Conservation (phyloP, 2,329 filamentous ascomycete species). For the Mariannaea sp. region DNA sequence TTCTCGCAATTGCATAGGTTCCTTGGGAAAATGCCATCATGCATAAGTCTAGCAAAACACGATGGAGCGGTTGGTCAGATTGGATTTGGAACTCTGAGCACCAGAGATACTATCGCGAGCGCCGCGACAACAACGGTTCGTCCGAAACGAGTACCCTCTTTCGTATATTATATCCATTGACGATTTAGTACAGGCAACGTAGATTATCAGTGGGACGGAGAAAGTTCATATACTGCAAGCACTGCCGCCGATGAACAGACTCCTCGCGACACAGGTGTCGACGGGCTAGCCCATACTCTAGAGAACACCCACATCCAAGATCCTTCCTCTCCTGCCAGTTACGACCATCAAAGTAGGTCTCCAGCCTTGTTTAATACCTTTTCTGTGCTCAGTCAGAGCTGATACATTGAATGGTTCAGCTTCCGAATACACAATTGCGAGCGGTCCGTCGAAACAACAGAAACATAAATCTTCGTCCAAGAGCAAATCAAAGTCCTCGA, state of each 20-base stretch:
- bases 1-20: conserved; percentile 16
- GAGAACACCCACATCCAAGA: conserved; percentile 26
- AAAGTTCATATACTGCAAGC: conserved; percentile 17
- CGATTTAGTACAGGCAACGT: conserved; percentile 27
- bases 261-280: conserved; percentile 34
- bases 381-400: conserved; percentile 13
- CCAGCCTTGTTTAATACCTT: not conserved
- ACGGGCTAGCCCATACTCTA: conserved; percentile 33
- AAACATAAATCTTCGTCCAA: conserved; percentile 28
- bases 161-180: conserved; percentile 14
- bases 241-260: conserved; percentile 25
- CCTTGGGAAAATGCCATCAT: conserved; percentile 38
- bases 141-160: not conserved
- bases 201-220: conserved; percentile 36
- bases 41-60: conserved; percentile 32
- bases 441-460: conserved; percentile 18
- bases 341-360: conserved; percentile 32
- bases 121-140: conserved; percentile 39
- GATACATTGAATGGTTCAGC: conserved; percentile 16
- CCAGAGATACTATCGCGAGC: conserved; percentile 37
- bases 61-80: conserved; percentile 32
- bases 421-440: conserved; percentile 27
- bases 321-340: conserved; percentile 21
- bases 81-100: conserved; percentile 39
- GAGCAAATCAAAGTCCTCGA: conserved; percentile 14